phyloP scores from a whole-genome alignment of 148 eudicot genomes.

The Polygonum maritimum region DNA sequence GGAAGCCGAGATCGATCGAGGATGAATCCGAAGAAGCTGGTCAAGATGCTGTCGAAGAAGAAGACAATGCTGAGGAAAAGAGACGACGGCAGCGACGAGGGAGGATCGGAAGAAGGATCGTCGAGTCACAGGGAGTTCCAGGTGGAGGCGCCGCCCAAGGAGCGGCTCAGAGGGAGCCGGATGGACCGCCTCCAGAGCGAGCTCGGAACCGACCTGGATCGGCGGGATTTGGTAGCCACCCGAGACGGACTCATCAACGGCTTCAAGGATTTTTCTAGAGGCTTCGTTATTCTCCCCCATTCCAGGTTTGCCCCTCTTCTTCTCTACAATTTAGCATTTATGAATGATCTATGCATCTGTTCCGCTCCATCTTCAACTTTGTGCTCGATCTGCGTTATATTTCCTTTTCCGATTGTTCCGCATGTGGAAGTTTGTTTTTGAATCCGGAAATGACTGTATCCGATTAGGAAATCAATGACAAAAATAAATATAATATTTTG shows the following conservation, averaged over 20 bases:
- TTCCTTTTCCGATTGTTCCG: too few relatives aligned
- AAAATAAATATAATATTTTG: too few relatives aligned
- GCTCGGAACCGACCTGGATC: slow-evolving; percentile 14
- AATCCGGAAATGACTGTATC: too few relatives aligned
- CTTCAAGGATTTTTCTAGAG: slow-evolving; percentile 32
- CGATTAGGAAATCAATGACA: too few relatives aligned
- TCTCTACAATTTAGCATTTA: not conserved
- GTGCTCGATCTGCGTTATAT: too few relatives aligned
- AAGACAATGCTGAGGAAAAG: slow-evolving; percentile 14
- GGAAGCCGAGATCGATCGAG: not conserved
- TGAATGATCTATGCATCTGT: too few relatives aligned
- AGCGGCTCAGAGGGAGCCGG: slow-evolving; percentile 32
- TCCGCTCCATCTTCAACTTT: too few relatives aligned
- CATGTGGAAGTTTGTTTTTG: too few relatives aligned
- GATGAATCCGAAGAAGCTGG: slow-evolving; percentile 27
- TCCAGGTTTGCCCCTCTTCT: slow-evolving; percentile 27
- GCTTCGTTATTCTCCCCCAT: slow-evolving; percentile 43
- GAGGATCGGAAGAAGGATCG: slow-evolving; percentile 1
- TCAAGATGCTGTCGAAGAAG: slow-evolving; percentile 14
- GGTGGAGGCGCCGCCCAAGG: slow-evolving; percentile 31
- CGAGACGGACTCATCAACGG: slow-evolving; percentile 36
- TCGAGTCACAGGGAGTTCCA: slow-evolving; percentile 24
- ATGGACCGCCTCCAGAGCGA: slow-evolving; percentile 34
- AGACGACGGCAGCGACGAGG: slow-evolving; percentile 6
- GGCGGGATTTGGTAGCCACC: slow-evolving; percentile 15